Evolutionary conservation across 2,329 filamentous ascomycete species (phyloP), one percentile per base, ranked within the genome.

Genomic region (Escovopsis sp.): DNA sequence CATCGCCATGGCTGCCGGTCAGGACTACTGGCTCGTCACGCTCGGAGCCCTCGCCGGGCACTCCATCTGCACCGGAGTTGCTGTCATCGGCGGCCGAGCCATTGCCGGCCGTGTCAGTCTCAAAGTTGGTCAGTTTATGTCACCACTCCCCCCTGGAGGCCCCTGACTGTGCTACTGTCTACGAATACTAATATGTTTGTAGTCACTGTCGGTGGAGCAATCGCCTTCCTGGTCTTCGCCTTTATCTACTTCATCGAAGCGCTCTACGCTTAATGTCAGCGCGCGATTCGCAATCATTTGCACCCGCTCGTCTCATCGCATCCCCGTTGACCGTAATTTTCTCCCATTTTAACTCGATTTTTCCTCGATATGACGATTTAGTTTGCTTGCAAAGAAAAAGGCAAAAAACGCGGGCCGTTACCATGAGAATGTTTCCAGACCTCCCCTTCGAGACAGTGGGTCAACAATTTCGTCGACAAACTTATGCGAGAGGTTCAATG

Each of bases 11-110:
- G 91, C 91, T 39, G 89, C 91, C 30, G 91, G 91, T 15, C 85
- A 94, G 61, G 91, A 98, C 59, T 98, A 96, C 62, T 96, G 89
- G 89, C 95, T 87, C 84, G 91, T 98, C 31, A 95, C 87, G 4
- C 70, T 87, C 37, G 91, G 91, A 44, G 89, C 91, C 2, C 76
- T 91, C 31, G 70, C 76, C 37, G 91, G 91, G 9, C 91, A 98
- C 61, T 82, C 76, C 37, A 76, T 89, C 49, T 98, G 91, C 66
- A 96, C 91, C 7, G 81, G 84, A 37, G 80, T 86, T 16, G 91
- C 91, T 35, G 91, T 98, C 33, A 72, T 98, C 46, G 91, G 91
- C 35, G 91, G 91, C 10, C 74, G 86, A 53, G 89, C 91, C 40
- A 84, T 98, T 60, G 91, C 91, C 35, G 91, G 91, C 29, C 81